Base-by-base conservation (phyloP, 805 yeast genomes). In the Blastobotrys attinorum region DNA sequence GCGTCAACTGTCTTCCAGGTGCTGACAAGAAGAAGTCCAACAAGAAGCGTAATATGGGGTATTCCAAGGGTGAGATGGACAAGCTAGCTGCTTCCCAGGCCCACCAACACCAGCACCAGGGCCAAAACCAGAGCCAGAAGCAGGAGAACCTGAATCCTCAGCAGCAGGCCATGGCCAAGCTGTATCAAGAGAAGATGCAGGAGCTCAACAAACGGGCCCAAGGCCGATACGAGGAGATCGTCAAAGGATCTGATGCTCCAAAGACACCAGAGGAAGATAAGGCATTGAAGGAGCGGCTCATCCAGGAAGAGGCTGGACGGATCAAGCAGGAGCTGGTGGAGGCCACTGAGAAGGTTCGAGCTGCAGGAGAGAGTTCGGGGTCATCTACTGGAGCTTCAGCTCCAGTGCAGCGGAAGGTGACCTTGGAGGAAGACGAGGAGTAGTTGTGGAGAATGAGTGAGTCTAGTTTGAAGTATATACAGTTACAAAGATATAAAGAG, bases 241-340 rank as follows among this genome's bases (percentile, higher is more conserved):
- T 49, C 22, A 47, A 29, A 37, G 37, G 43, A 44, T 39, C 40
- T 44, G 31, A 17, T 42, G 47, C 21, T n/a, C 48, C 46, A n/a
- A 49, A 39, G 46, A 37, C 37, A 31, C 39, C 25, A 4, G 52
- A 37, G 21, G 56, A 51, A 39, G 32, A 43, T 22, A 39, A 47
- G 39, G 42, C 40, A 22, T 47, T 56, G 38, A 43, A 50, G 33
- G 47, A 45, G 34, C 21, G 32, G 42, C 23, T 53, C 23, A 23
- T 56, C 32, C 38, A 49, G 40, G 58, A 57, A 40, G 60, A 57
- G 37, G 40, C 46, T 41, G 39, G 27, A 22, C 46, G 47, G 22
- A 48, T 46, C 8, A 50, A 49, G 39, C 44, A 46, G 31, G 35
- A 41, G 25, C 32, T 31, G 39, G 8, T 21, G n/a, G 17, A 36